phyloP scores from a whole-genome alignment of 2,329 filamentous ascomycete genomes.

The Aspergillus novofumigatus region DNA sequence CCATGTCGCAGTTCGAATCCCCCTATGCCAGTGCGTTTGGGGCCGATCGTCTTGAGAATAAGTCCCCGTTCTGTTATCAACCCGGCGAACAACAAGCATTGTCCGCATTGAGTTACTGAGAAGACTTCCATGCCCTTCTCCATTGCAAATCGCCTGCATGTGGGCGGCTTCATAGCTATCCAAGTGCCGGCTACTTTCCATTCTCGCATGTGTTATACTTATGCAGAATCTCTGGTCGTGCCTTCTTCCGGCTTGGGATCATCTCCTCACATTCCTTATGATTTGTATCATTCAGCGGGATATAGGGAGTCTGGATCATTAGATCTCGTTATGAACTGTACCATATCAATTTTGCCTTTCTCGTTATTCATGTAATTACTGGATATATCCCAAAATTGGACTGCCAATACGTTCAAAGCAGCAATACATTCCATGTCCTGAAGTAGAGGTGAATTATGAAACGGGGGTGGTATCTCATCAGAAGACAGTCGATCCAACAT shows the following conservation, averaged over 20 bases:
- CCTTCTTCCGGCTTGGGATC: not conserved
- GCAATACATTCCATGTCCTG: not conserved
- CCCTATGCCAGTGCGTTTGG: not conserved
- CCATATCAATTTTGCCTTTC: conserved; percentile 11
- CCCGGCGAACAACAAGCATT: not conserved
- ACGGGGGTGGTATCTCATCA: not conserved
- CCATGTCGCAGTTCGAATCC: not conserved
- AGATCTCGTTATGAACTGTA: conserved; percentile 9
- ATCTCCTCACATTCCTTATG: not conserved
- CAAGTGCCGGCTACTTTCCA: not conserved
- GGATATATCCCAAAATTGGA: conserved; percentile 2
- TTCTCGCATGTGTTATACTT: not conserved
- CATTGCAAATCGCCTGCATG: not conserved
- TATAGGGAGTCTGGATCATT: not conserved
- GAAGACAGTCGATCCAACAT: not conserved
- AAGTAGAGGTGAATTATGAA: conserved; percentile 1
- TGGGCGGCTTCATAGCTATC: not conserved
- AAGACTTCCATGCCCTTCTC: not conserved
- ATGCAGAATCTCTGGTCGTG: not conserved
- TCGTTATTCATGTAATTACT: conserved; percentile 13
- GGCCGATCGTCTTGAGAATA: too few relatives aligned
- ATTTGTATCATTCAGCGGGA: not conserved
- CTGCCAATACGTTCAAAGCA: conserved; percentile 1
- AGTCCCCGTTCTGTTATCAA: not conserved
- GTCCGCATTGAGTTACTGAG: not conserved